Percentiles rank a stretch among this genome's conserved stretches.
These are phyloP conservation scores for Fraxinus dipetala DNA, from an alignment of 305 asterid genomes.

Conservation along the genomic window DNA sequence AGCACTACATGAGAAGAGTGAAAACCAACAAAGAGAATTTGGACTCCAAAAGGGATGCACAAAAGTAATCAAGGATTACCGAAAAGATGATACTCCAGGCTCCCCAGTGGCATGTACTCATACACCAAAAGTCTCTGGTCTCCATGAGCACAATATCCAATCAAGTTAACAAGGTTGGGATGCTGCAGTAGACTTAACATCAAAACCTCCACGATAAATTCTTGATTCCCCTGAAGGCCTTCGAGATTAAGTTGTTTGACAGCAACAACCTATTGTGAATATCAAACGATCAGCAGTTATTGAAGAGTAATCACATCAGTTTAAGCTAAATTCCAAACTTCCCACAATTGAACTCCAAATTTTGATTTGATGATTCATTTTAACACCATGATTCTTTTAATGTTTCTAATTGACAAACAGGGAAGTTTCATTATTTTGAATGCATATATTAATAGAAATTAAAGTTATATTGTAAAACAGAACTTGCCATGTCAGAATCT, in stretches of 20 bases:
- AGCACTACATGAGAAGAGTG: background rate
- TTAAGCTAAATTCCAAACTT: background rate
- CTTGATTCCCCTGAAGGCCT: constrained; percentile 86
- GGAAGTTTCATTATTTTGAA: background rate
- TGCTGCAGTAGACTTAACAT: constrained; percentile 84
- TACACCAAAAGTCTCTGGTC: constrained; percentile 86
- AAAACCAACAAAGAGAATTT: background rate
- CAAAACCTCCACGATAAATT: constrained; percentile 84
- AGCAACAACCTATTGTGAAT: constrained; percentile 56
- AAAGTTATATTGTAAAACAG: background rate
- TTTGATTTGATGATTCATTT: background rate
- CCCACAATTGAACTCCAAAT: background rate
- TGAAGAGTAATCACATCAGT: constrained; percentile 35
- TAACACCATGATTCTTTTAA: background rate
- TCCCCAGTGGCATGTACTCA: constrained; percentile 91
- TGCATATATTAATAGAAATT: too few species aligned
- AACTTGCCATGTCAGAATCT: constrained; percentile 58
- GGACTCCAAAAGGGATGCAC: background rate
- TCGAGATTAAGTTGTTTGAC: constrained; percentile 80
- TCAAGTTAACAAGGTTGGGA: constrained; percentile 76
- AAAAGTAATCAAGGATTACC: constrained; percentile 39
- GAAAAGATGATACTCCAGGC: constrained; percentile 81
- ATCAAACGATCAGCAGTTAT: constrained; percentile 14
- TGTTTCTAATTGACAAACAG: background rate
- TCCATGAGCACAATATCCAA: constrained; percentile 84